Conservation (phyloP, 495 filamentous ascomycete species). For the Lichenothelia convexa region DNA sequence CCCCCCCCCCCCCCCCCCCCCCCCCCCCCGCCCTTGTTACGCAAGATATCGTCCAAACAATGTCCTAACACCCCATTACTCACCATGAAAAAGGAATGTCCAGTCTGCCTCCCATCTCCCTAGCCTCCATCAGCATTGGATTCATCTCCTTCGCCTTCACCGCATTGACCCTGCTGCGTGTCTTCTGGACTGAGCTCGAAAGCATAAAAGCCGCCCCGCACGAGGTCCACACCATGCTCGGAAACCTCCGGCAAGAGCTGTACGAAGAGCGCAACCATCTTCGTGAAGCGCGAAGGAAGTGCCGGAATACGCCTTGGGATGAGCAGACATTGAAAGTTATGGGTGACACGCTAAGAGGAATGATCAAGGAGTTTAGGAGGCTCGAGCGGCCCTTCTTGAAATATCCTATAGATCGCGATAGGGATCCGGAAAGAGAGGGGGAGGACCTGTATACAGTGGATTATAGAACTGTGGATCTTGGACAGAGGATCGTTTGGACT, state of each 20-base stretch:
- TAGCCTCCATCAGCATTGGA: constrained; percentile 12
- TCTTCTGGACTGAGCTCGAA: constrained; percentile 13
- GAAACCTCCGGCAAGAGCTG: constrained; percentile 15
- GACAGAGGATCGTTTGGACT: too few species aligned
- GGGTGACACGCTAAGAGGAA: constrained; percentile 7
- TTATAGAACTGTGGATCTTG: too few species aligned
- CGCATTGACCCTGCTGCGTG: constrained; percentile 12
- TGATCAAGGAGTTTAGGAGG: constrained; percentile 10
- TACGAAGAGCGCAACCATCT: constrained; percentile 15
- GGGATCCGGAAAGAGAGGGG: too few species aligned
- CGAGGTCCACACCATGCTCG: constrained; percentile 13
- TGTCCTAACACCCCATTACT: too few species aligned
- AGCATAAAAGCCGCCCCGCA: constrained; percentile 11
- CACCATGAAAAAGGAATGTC: too few species aligned
- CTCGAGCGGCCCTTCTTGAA: constrained; percentile 16
- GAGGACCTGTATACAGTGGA: too few species aligned
- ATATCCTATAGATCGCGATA: too few species aligned
- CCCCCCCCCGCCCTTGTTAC: too few species aligned
- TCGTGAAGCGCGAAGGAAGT: constrained; percentile 1
- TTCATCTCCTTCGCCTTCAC: constrained; percentile 18
- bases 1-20: too few species aligned
- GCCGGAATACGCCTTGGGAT: not conserved
- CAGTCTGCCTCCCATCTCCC: constrained; percentile 8
- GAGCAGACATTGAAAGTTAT: constrained; percentile 8
- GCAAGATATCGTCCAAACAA: too few species aligned